phyloP scores from a whole-genome alignment of 495 filamentous ascomycete genomes.

The Aspergillus indologenus region DNA sequence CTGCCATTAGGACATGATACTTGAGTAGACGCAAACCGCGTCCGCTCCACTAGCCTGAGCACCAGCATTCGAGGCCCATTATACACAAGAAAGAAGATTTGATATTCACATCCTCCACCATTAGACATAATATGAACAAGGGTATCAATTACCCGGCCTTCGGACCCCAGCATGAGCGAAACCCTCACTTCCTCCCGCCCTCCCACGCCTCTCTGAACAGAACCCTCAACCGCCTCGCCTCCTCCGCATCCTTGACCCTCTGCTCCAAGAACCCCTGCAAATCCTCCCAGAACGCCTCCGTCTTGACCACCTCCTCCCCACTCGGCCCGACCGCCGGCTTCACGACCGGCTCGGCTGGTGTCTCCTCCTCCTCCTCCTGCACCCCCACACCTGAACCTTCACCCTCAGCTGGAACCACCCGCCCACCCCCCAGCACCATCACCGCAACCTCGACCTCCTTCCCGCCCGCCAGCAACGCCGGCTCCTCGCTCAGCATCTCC shows the following conservation, averaged over 20 bases:
- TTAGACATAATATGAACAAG: too few species aligned
- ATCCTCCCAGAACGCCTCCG: conserved; percentile 84
- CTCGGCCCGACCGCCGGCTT: conserved; percentile 53
- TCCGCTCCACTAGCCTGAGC: too few species aligned
- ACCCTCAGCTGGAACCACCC: conserved; percentile 26
- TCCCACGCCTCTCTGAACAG: conserved; percentile 71
- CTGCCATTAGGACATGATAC: background rate
- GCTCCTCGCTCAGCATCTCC: conserved; percentile 48
- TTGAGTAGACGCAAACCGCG: background rate
- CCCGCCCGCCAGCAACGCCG: conserved; percentile 33
- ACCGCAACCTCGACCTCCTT: conserved; percentile 67
- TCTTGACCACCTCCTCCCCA: conserved; percentile 57
- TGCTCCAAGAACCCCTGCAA: conserved; percentile 75
- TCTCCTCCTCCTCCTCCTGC: conserved; percentile 27
- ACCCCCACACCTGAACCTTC: conserved; percentile 28
- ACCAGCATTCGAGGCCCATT: too few species aligned
- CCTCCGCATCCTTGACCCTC: conserved; percentile 67
- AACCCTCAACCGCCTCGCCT: conserved; percentile 59
- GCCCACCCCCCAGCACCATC: conserved; percentile 75
- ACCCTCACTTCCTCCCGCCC: conserved; percentile 28
- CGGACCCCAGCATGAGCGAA: conserved; percentile 5
- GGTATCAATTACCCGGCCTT: background rate
- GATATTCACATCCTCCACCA: background rate
- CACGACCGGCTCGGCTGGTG: conserved; percentile 32
- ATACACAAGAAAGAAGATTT: background rate